Evolutionary conservation across 2,329 filamentous ascomycete genomes (phyloP).

Genomic region (Gremmenia infestans): DNA sequence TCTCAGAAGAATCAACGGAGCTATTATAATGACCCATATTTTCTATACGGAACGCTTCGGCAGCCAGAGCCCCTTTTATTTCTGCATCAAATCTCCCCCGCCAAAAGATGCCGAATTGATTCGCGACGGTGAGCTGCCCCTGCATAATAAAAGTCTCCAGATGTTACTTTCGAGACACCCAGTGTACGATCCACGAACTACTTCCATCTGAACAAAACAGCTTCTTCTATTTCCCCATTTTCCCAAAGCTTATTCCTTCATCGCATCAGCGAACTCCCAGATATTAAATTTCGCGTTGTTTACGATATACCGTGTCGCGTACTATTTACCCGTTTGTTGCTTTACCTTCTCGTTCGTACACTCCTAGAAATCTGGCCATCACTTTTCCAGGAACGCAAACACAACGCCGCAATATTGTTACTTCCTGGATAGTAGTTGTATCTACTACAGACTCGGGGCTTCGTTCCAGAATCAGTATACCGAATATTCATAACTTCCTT

Average conservation of each 20-base stretch:
- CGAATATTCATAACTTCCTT: background rate
- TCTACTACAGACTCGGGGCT: background rate
- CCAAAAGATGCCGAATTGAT: constrained; percentile 1
- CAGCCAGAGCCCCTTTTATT: too few species aligned
- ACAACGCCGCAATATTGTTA: background rate
- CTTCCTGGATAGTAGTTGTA: constrained; percentile 4
- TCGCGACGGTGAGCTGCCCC: constrained; percentile 4
- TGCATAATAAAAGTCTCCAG: constrained; percentile 14
- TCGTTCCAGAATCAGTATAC: background rate
- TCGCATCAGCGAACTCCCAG: too few species aligned
- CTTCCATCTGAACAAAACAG: background rate
- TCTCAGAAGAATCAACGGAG: too few species aligned
- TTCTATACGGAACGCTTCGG: too few species aligned
- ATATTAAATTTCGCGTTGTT: constrained; percentile 10
- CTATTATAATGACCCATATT: too few species aligned
- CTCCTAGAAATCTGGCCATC: background rate
- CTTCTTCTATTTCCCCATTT: too few species aligned
- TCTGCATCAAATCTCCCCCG: background rate
- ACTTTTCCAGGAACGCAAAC: background rate
- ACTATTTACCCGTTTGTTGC: background rate
- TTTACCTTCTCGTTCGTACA: constrained; percentile 7
- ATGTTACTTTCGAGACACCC: constrained; percentile 20
- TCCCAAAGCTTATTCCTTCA: too few species aligned
- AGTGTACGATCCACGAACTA: constrained; percentile 13
- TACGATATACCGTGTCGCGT: constrained; percentile 13